Conservation (phyloP, 805 yeast genomes). For the Kurtzmaniella fragi region DNA sequence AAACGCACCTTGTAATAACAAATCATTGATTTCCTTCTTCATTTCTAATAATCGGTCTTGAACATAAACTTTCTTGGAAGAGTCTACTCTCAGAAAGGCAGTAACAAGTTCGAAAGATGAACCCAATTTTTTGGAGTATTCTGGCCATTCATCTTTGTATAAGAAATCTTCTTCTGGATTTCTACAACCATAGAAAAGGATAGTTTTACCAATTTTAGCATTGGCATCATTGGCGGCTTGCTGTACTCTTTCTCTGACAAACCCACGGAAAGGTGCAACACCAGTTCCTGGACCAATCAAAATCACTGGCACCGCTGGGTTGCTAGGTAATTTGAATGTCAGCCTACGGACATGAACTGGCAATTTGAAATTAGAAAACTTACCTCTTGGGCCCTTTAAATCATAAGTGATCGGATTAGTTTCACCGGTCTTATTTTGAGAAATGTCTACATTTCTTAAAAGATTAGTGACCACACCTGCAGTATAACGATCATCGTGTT, state of each 20-base stretch:
- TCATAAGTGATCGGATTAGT: slow-evolving; percentile 56
- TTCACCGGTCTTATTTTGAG: slow-evolving; percentile 40
- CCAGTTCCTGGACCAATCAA: slow-evolving; percentile 99
- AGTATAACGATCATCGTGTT: slow-evolving; percentile 28
- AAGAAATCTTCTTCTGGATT: slow-evolving; percentile 72
- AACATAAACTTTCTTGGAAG: slow-evolving; percentile 63
- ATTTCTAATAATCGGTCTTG: slow-evolving; percentile 68
- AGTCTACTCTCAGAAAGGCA: slow-evolving; percentile 79
- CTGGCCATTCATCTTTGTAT: slow-evolving; percentile 87
- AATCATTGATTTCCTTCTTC: slow-evolving; percentile 47
- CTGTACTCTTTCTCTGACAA: slow-evolving; percentile 80
- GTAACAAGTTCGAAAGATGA: slow-evolving; percentile 64
- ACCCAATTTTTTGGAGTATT: slow-evolving; percentile 57
- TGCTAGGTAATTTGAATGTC: slow-evolving; percentile 87
- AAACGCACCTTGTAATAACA: slow-evolving; percentile 67
- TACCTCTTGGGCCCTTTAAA: slow-evolving; percentile 77
- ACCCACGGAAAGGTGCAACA: slow-evolving; percentile 97
- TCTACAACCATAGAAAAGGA: slow-evolving; percentile 88
- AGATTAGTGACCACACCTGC: slow-evolving; percentile 92
- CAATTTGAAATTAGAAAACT: slow-evolving; percentile 49
- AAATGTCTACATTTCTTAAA: slow-evolving; percentile 63
- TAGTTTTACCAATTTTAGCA: slow-evolving; percentile 55
- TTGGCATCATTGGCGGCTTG: slow-evolving; percentile 14
- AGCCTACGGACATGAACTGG: slow-evolving; percentile 95
- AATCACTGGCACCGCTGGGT: slow-evolving; percentile 77